Percentiles rank a stretch among this genome's conserved stretches.
phyloP scores from a whole-genome alignment of 2,329 filamentous ascomycete genomes.

The Elsinoe perseae region DNA sequence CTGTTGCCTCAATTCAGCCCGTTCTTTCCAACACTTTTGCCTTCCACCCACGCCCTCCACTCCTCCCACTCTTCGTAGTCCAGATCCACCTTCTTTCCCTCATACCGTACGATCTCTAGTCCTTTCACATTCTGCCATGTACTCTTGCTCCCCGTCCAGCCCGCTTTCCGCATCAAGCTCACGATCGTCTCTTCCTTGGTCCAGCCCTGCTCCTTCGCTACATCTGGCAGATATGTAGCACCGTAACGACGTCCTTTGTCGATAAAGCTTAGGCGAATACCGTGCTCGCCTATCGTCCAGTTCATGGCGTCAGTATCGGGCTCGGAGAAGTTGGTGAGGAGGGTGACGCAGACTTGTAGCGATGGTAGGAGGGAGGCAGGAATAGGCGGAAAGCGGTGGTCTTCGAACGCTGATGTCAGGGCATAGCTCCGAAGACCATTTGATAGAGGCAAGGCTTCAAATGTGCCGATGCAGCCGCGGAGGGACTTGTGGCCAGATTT shows the following conservation, averaged over 20 bases:
- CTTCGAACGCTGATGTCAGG: slow-evolving; percentile 66
- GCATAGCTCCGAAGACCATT: slow-evolving; percentile 72
- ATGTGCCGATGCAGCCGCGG: slow-evolving; percentile 94
- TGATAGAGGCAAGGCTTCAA: slow-evolving; percentile 66
- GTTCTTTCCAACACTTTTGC: slow-evolving; percentile 20
- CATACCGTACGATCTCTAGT: slow-evolving; percentile 73
- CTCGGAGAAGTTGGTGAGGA: slow-evolving; percentile 59
- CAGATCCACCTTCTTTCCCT: slow-evolving; percentile 69
- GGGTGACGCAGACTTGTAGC: slow-evolving; percentile 65
- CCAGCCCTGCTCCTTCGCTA: slow-evolving; percentile 90
- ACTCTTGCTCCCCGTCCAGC: slow-evolving; percentile 63
- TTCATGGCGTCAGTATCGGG: slow-evolving; percentile 59
- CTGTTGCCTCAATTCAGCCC: not conserved
- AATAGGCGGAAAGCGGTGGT: slow-evolving; percentile 55
- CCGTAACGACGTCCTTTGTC: slow-evolving; percentile 66
- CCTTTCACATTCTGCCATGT: slow-evolving; percentile 69
- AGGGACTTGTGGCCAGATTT: slow-evolving; percentile 56
- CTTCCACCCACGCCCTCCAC: slow-evolving; percentile 67
- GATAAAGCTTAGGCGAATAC: slow-evolving; percentile 78
- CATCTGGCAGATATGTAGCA: slow-evolving; percentile 85
- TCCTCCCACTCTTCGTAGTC: slow-evolving; percentile 66
- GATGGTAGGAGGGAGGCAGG: slow-evolving; percentile 58
- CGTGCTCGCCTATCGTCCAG: slow-evolving; percentile 81
- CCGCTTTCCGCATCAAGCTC: slow-evolving; percentile 88
- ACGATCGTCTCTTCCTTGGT: slow-evolving; percentile 83